phyloP scores from a whole-genome alignment of 1,139 yeast species.

The Saccharomyces uvarum region DNA sequence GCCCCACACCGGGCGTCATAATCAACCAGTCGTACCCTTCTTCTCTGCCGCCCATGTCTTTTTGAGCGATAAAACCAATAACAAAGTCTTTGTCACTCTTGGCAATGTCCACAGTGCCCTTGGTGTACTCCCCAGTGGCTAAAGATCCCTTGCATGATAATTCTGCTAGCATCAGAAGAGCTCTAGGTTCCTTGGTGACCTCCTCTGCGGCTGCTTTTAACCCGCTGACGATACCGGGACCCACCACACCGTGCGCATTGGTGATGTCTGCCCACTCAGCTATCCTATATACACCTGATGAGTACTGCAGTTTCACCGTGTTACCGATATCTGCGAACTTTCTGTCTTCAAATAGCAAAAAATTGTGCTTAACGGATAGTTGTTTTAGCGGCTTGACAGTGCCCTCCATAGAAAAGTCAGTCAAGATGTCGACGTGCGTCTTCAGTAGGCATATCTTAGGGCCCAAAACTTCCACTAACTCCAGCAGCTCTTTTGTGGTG shows the following conservation, averaged over 20 bases:
- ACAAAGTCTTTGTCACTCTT: conserved; percentile 80
- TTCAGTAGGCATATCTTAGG: conserved; percentile 88
- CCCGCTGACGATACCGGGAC: conserved; percentile 87
- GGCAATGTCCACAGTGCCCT: conserved; percentile 83
- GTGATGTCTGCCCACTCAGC: conserved; percentile 95
- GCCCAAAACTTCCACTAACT: conserved; percentile 69
- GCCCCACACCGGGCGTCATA: conserved; percentile 97
- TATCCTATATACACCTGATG: conserved; percentile 81
- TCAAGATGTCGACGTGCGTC: conserved; percentile 89
- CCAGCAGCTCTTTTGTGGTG: conserved; percentile 65
- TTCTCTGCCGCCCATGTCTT: conserved; percentile 72
- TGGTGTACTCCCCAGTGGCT: conserved; percentile 87
- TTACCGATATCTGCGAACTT: conserved; percentile 99
- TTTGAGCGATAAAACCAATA: conserved; percentile 93
- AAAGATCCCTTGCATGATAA: conserved; percentile 87
- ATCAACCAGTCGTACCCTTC: conserved; percentile 91
- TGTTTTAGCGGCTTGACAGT: conserved; percentile 68
- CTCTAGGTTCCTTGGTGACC: conserved; percentile 64
- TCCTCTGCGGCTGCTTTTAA: conserved; percentile 76
- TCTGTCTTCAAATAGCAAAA: conserved; percentile 88
- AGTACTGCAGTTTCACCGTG: conserved; percentile 89
- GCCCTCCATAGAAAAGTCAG: conserved; percentile 74
- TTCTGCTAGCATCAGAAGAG: conserved; percentile 91
- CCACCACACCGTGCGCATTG: conserved; percentile 96
- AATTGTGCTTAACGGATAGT: conserved; percentile 68